A percentile compares a stretch with the other conserved stretches of the same genome.
Conservation (phyloP, 2,329 filamentous ascomycete genomes). For the Waltergamsia citrina region DNA sequence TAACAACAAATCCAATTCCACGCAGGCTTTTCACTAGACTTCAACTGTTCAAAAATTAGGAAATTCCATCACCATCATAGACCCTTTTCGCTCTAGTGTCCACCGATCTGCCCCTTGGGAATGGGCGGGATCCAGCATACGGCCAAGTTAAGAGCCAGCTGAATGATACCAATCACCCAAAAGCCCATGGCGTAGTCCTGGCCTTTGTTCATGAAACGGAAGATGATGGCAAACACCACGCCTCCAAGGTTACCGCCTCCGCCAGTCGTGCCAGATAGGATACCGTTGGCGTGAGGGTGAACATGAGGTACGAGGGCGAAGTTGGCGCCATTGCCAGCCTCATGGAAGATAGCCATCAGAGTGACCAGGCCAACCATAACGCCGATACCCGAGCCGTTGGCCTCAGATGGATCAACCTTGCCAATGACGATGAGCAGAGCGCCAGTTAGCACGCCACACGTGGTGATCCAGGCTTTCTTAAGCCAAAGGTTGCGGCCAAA, state of each 20-base stretch:
- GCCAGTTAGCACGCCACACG: slow-evolving; percentile 52
- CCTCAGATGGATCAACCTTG: slow-evolving; percentile 48
- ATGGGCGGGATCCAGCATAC: slow-evolving; percentile 48
- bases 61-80: slow-evolving; percentile 1
- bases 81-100: slow-evolving; percentile 11
- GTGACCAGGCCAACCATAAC: slow-evolving; percentile 71
- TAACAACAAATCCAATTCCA: no score
- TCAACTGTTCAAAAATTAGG: no score
- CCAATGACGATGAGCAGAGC: slow-evolving; percentile 53
- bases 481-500: slow-evolving; percentile 22
- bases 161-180: slow-evolving; percentile 75
- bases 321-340: slow-evolving; percentile 78
- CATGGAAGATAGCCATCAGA: slow-evolving; percentile 71
- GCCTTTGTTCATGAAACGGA: slow-evolving; percentile 57
- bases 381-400: slow-evolving; percentile 25
- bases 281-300: slow-evolving; percentile 71
- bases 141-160: slow-evolving; percentile 57
- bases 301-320: slow-evolving; percentile 84
- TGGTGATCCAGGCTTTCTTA: slow-evolving; percentile 35
- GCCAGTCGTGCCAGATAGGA: slow-evolving; percentile 68
- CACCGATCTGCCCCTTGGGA: slow-evolving; percentile 33
- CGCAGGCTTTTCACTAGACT: no score
- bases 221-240: slow-evolving; percentile 63
- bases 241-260: slow-evolving; percentile 79
- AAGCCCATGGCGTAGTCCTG: slow-evolving; percentile 60